phyloP scores from a whole-genome alignment of 2,329 filamentous ascomycete species.

The Fusarium siculi region DNA sequence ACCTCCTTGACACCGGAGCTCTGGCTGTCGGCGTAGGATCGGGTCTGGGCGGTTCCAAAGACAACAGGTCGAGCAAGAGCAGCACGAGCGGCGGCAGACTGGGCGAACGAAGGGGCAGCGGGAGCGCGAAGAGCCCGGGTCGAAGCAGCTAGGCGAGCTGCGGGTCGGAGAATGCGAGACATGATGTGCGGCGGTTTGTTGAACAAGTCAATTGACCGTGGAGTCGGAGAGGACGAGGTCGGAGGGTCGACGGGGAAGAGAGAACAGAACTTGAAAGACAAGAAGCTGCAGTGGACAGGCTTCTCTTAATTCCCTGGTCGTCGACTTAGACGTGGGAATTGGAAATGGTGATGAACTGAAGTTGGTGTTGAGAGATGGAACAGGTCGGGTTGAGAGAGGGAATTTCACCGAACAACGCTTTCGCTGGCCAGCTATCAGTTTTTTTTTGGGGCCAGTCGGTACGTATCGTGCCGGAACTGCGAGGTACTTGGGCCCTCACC shows the following conservation, averaged over 20 bases:
- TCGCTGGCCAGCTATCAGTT: constrained; percentile 43
- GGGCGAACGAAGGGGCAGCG: constrained; percentile 51
- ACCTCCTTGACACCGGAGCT: constrained; percentile 80
- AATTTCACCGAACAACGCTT: constrained; percentile 46
- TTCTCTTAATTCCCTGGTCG: constrained; percentile 43
- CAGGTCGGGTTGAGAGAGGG: constrained; percentile 46
- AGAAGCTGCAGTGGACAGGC: constrained; percentile 39
- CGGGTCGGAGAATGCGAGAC: constrained; percentile 64
- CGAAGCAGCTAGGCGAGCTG: constrained; percentile 59
- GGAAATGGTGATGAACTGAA: constrained; percentile 37
- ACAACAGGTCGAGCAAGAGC: constrained; percentile 52
- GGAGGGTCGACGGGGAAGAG: constrained; percentile 21
- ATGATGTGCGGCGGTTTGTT: constrained; percentile 48
- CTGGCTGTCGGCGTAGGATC: constrained; percentile 65
- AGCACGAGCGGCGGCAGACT: constrained; percentile 52
- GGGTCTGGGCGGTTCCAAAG: constrained; percentile 57
- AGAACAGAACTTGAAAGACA: constrained; percentile 23
- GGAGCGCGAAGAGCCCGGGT: constrained; percentile 52
- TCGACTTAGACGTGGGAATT: constrained; percentile 43
- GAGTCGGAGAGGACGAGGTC: constrained; percentile 27
- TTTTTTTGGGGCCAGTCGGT: constrained; percentile 47
- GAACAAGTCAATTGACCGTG: constrained; percentile 38
- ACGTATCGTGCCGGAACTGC: constrained; percentile 45
- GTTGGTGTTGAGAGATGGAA: constrained; percentile 43
- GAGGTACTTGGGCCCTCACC: constrained; percentile 38